Evolutionary conservation across 306 rosid genomes (phyloP), one percentile per base, ranked within the genome.

Genomic region (Dryas drummondii): DNA sequence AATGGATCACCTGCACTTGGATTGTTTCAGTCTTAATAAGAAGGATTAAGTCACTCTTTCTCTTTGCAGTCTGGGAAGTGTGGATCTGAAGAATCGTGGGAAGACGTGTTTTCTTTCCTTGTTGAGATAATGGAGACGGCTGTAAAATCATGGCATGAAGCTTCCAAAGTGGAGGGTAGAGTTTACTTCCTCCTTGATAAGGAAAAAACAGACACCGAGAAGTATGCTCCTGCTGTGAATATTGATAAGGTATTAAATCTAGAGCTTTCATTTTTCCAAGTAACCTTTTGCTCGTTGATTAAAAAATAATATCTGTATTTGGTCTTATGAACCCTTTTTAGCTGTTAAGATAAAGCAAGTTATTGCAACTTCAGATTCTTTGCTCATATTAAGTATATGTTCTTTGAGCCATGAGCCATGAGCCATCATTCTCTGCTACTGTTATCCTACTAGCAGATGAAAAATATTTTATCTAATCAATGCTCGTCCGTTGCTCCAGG

Each of bases 111-210:
- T 65, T 76, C 84, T 77, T 96, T 96, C 82, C 87, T 96, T 71
- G 91, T 90, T 63, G 98, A 90, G 84, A 96, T 98, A 40, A 96
- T 96, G 93, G 96, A 96, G 82, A 72, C 87, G 19, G 98, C 99
- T 83, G 89, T 96, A 60, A 96, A 89, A 82, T 81, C 93, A 37
- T 92, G 98, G 96, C 97, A 90, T 56, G 92, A 84, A 85, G 87
- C 90, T 74, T 92, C 92, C 5, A 85, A 89, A 14, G 96, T 96
- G 83, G 99, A 96, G 81, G 83, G 98, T 68, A 87, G 90, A 82
- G 97, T 92, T 61, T 82, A 86, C 89, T 96, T 92, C 75, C 97
- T 92, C 81, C 94, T 86, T 60, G 98, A 96, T 81, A 89, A 80
- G 76, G 94, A 89, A 76, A 92, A 87, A 86, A 89, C 99, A 40